Percentiles rank a stretch among this genome's conserved stretches.
These are phyloP conservation scores for Cytospora piceicola DNA, from an alignment of 2,329 filamentous ascomycete species.

Conservation along the genomic window DNA sequence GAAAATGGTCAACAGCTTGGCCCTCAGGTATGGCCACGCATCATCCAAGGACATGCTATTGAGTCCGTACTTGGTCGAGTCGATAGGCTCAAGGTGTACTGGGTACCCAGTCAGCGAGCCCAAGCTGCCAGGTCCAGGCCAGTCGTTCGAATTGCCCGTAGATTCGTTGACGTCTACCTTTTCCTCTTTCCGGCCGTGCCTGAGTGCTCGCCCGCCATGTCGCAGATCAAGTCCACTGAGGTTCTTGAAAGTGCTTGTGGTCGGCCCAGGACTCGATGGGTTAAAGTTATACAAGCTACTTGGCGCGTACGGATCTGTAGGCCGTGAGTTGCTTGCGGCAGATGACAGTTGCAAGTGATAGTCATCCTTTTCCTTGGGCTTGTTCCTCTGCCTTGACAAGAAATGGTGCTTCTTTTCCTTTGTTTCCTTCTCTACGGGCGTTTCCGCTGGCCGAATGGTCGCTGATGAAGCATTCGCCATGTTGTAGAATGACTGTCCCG, in stretches of 20 bases:
- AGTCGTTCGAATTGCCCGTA: constrained; percentile 48
- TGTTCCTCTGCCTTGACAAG: constrained; percentile 77
- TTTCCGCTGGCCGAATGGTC: constrained; percentile 70
- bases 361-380: constrained; percentile 73
- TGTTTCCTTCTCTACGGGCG: constrained; percentile 61
- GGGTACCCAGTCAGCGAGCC: constrained; percentile 49
- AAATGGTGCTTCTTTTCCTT: constrained; percentile 83
- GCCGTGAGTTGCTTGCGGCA: constrained; percentile 74
- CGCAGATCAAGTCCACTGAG: constrained; percentile 80
- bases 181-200: constrained; percentile 81
- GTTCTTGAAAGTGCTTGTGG: constrained; percentile 73
- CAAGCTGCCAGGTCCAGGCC: constrained; percentile 59
- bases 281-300: constrained; percentile 81
- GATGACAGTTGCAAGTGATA: constrained; percentile 74
- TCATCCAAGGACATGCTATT: constrained; percentile 76
- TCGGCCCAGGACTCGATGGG: constrained; percentile 71
- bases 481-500: constrained; percentile 68
- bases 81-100: constrained; percentile 57
- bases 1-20: constrained; percentile 76
- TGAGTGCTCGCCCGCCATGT: constrained; percentile 74
- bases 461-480: constrained; percentile 77
- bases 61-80: constrained; percentile 64
- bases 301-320: constrained; percentile 74
- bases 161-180: constrained; percentile 61
- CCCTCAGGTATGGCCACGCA: constrained; percentile 80